Base-by-base conservation (phyloP, 106 monocot species). In the Vanilla planifolia region DNA sequence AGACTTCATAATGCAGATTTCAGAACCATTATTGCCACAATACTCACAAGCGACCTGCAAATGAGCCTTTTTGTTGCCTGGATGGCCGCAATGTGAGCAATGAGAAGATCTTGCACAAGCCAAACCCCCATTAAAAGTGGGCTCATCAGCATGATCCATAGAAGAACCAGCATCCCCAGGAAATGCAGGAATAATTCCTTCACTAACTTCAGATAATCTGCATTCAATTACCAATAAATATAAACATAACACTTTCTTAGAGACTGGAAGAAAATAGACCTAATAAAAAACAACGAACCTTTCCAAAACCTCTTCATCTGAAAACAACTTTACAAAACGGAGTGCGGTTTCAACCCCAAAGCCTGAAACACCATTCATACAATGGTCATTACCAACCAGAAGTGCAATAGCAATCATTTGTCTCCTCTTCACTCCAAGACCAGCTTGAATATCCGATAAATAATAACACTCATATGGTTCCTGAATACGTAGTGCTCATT, bases 381-480 rank as follows among this genome's bases (percentile, higher is more conserved):
- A 69, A 77, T 84, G 72, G 64, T 96, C 96, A 64, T 75, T 96
- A 23, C 90, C 92, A 65, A 88, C 85, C 42, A 92, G 74, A 23
- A 98, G 75, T 61, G 80, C 75, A 55, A 90, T 84, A 10, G 80
- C 90, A 27, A 98, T 67, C 75, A 98, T 71, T 33, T 98, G 92
- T 42, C 85, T 92, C 64, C 98, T 84, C 64, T 73, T 79, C 50
- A 92, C 57, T 14, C 98, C 88, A 48, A 98, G 81, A 60, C 79
- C 78, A 62, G 74, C 77, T 76, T 92, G 80, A 70, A 98, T 72
- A 59, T 98, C 98, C 62, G 98, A 88, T 22, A 88, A 24, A 50
- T 90, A 39, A 57, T 92, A 98, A 82, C 92, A 85, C 65, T 98
- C 98, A 71, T 82, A 92, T 47, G 98, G 91, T 67, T 98, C 80